Evolutionary conservation across 805 yeast species (phyloP).

Genomic region (Yamadazyma tumulicola): DNA sequence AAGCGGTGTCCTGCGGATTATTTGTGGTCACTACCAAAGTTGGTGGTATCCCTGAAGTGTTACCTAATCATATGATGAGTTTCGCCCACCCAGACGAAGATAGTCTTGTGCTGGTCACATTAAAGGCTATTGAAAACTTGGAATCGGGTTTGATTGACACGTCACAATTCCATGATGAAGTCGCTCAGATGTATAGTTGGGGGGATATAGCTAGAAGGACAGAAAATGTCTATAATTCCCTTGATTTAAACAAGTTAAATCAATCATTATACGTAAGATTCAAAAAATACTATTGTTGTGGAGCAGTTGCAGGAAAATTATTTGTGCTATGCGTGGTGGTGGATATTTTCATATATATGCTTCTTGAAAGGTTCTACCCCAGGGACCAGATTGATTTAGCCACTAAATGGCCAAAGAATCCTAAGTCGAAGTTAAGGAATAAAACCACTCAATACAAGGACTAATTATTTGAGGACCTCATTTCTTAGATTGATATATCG

Average conservation of each 20-base stretch:
- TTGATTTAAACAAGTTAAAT: conserved; percentile 37
- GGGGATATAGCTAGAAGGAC: conserved; percentile 82
- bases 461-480: neutral
- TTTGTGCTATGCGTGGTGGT: conserved; percentile 78
- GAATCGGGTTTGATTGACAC: conserved; percentile 64
- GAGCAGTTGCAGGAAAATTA: conserved; percentile 82
- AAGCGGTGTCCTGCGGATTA: conserved; percentile 95
- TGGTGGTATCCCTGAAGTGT: conserved; percentile 96
- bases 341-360: conserved; percentile 60
- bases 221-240: conserved; percentile 67
- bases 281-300: conserved; percentile 63
- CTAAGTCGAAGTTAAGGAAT: neutral
- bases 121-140: conserved; percentile 63
- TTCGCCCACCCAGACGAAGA: conserved; percentile 88
- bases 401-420: conserved; percentile 65
- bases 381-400: conserved; percentile 66
- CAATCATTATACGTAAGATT: conserved; percentile 59
- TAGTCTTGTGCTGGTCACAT: conserved; percentile 67
- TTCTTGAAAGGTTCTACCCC: conserved; percentile 74
- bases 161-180: conserved; percentile 70
- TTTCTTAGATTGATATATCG: conserved; percentile 9
- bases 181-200: conserved; percentile 89
- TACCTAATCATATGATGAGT: conserved; percentile 89
- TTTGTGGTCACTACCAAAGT: conserved; percentile 92
- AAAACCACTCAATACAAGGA: neutral